Evolutionary conservation across 495 filamentous ascomycete genomes (phyloP).

Genomic region (Bathelium albidoporum): DNA sequence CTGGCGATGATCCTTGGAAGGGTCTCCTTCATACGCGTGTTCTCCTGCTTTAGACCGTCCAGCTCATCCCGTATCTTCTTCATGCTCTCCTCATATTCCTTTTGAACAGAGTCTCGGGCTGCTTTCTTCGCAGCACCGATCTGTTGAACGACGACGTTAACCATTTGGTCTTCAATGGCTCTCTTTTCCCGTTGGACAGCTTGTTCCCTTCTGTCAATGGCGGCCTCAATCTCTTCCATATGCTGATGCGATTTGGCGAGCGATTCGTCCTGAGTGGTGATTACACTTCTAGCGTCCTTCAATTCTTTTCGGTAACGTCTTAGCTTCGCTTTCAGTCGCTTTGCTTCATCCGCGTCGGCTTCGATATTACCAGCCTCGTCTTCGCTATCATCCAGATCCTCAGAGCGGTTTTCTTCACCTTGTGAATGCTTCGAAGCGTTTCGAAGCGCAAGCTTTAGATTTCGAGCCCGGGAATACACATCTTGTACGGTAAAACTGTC

Average conservation of each 20-base stretch:
- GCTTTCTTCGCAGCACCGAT: not conserved
- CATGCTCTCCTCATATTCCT: not conserved
- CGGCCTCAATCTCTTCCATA: conserved; percentile 1
- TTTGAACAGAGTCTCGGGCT: not conserved
- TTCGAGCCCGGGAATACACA: not conserved
- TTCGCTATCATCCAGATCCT: conserved; percentile 2
- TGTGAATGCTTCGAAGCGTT: conserved; percentile 1
- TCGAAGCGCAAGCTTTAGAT: not conserved
- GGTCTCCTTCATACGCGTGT: not conserved
- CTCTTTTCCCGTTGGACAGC: not conserved
- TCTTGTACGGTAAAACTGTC: conserved; percentile 2
- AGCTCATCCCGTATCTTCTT: not conserved
- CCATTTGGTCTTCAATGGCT: conserved; percentile 4
- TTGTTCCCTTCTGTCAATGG: conserved; percentile 1
- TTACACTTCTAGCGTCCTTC: not conserved
- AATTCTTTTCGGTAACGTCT: not conserved
- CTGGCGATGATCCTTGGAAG: not conserved
- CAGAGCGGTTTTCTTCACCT: not conserved
- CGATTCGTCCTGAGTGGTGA: not conserved
- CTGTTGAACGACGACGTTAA: not conserved
- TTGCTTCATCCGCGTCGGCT: not conserved
- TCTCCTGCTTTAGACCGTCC: not conserved
- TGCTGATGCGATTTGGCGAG: conserved; percentile 4
- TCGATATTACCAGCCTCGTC: conserved; percentile 4
- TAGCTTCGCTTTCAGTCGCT: not conserved